Evolutionary conservation across 106 monocot genomes (phyloP).

Genomic region (Vanilla planifolia): DNA sequence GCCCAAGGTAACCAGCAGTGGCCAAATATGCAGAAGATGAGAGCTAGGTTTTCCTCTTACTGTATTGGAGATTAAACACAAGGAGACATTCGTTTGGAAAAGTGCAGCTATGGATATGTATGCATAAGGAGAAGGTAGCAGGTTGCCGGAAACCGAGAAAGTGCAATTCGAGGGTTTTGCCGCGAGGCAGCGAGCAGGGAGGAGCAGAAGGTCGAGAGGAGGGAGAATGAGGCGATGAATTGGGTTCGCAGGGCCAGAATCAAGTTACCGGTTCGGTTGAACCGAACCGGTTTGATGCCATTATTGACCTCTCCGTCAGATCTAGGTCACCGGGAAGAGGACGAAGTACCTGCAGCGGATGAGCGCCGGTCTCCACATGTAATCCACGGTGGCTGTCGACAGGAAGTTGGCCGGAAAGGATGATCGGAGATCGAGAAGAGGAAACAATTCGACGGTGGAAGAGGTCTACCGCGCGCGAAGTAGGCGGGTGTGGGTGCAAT

Average conservation of each 20-base stretch:
- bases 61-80: background rate
- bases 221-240: background rate
- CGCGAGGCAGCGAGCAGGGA: background rate
- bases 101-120: background rate
- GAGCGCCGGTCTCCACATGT: too few relatives aligned
- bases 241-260: background rate
- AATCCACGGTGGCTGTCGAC: background rate
- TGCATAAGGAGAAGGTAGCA: background rate
- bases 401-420: background rate
- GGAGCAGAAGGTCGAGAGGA: background rate
- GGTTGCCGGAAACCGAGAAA: too few relatives aligned
- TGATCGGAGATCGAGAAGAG: background rate
- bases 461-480: too few relatives aligned
- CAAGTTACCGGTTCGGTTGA: background rate
- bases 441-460: too few relatives aligned
- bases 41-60: background rate
- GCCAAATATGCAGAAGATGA: background rate
- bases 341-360: background rate
- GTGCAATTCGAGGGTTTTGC: conserved; percentile 1
- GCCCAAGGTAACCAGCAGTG: background rate
- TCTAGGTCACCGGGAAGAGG: conserved; percentile 1
- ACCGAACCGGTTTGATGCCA: conserved; percentile 5
- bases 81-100: background rate
- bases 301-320: background rate
- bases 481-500: too few relatives aligned